Evolutionary conservation across 495 filamentous ascomycete species (phyloP), one percentile per base, ranked within the genome.

Genomic region (Neurospora sp.): DNA sequence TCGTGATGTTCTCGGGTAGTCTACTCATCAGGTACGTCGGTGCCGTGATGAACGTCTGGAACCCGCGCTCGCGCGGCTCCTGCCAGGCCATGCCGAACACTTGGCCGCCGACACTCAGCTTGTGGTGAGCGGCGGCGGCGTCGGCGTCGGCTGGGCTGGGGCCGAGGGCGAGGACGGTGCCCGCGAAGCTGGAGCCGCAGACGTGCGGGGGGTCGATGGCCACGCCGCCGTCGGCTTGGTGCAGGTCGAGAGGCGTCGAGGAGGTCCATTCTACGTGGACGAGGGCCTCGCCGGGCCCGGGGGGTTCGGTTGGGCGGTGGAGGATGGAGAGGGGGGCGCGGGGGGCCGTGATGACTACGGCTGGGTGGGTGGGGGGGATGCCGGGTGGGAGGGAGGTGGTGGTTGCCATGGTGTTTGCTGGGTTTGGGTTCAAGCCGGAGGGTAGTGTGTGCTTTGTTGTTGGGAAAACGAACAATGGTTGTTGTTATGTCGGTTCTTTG

Each of bases 191-290:
- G 38, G 80, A 79, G 16, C 85, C 84, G 39, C 78, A 75, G 3
- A 85, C 78, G 54, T 81, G 76, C 40, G 86, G 84, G 1, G 76
- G 78, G 16, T 78, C 76, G 38, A 87, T 76, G 4, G 85, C 70
- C 1, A 89, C 78, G 9, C 84, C 86, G 44, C 86, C 84, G 73
- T 86, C 85, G 46, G 83, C 84, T 75, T 87, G 84, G 78, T 89
- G 87, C 39, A 89, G 79, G 76, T 89, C 86, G 2, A 89, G 79
- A 0, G 87, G 87, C 18, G 85, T 85, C 16, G 87, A 87, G 20
- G 86, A 79, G 6, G 86, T 88, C 84, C 84, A 88, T 71, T 84
- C 76, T 6, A 85, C 81, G 41, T 82, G 77, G 39, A 87, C 74
- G 18, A 78, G 74, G 46, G 84, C 79, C 73, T 86, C 85, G 48